A percentile compares a stretch with the other conserved stretches of the same genome.
These are phyloP conservation scores for Lupinus albus DNA, from an alignment of 306 rosid species.

Conservation along the genomic window DNA sequence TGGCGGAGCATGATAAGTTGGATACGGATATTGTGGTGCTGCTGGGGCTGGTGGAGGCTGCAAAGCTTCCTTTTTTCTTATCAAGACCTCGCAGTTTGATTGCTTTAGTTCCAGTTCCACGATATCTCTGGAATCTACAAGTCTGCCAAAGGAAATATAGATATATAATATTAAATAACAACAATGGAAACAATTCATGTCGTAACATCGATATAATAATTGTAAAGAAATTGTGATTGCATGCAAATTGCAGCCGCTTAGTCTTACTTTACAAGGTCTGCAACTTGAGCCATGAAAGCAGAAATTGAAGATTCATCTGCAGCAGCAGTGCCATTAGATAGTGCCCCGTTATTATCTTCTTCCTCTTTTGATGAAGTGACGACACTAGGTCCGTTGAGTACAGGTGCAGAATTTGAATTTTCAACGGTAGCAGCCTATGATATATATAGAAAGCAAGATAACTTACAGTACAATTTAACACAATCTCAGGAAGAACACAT, in stretches of 20 bases:
- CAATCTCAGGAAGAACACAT: constrained; percentile 8
- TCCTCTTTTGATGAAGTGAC: constrained; percentile 45
- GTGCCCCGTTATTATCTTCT: constrained; percentile 43
- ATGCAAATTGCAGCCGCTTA: not conserved
- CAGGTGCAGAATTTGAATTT: constrained; percentile 67
- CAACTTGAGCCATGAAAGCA: constrained; percentile 77
- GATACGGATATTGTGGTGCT: constrained; percentile 49
- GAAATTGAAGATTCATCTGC: constrained; percentile 57
- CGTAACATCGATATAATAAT: constrained; percentile 4
- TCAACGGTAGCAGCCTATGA: constrained; percentile 53
- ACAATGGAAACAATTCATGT: not conserved
- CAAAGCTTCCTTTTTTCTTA: constrained; percentile 85
- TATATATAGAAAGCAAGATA: constrained; percentile 34
- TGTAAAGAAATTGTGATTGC: not conserved
- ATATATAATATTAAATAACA: constrained; percentile 34
- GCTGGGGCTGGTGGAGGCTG: constrained; percentile 53
- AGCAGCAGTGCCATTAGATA: constrained; percentile 33
- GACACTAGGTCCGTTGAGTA: constrained; percentile 44
- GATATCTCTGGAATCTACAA: constrained; percentile 95
- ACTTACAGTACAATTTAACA: not conserved
- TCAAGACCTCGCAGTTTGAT: constrained; percentile 66
- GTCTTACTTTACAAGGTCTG: constrained; percentile 87
- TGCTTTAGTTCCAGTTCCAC: constrained; percentile 85
- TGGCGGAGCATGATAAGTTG: constrained; percentile 44
- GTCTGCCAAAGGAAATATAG: constrained; percentile 56